phyloP scores from a whole-genome alignment of 768 basidiomycete genomes.

The Leucocoprinus birnbaumii region DNA sequence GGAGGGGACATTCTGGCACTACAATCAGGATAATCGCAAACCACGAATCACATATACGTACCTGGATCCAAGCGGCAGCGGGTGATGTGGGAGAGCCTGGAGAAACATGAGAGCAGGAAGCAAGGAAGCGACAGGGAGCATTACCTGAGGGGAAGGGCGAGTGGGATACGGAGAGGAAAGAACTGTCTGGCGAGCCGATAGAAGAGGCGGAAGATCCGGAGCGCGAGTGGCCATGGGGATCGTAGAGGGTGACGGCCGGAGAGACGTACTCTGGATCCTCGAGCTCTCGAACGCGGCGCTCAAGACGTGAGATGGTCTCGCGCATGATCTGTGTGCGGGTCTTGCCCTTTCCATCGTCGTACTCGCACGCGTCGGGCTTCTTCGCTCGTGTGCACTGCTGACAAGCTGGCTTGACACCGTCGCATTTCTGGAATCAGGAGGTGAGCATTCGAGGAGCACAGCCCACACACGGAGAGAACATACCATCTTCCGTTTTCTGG shows the following conservation, averaged over 20 bases:
- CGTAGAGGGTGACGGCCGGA: conserved; percentile 66
- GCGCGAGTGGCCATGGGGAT: conserved; percentile 54
- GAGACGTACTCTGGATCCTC: conserved; percentile 73
- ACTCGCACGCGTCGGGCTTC: conserved; percentile 72
- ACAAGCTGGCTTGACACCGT: conserved; percentile 73
- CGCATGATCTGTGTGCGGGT: conserved; percentile 77
- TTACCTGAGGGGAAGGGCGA: conserved; percentile 59
- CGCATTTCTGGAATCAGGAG: conserved; percentile 58
- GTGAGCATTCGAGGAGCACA: conserved; percentile 10
- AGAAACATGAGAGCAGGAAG: conserved; percentile 4
- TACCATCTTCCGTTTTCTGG: conserved; percentile 73
- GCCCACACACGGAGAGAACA: conserved; percentile 7
- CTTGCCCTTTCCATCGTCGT: conserved; percentile 84
- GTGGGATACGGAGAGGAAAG: conserved; percentile 50
- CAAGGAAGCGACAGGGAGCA: conserved; percentile 11
- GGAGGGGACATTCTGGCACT: conserved; percentile 38
- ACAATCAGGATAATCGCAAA: conserved; percentile 3
- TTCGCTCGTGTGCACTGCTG: conserved; percentile 78
- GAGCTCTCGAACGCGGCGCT: conserved; percentile 68
- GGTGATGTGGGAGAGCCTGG: conserved; percentile 49
- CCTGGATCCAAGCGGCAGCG: conserved; percentile 46
- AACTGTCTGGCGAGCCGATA: conserved; percentile 48
- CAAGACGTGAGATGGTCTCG: conserved; percentile 72
- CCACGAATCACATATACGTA: conserved; percentile 9
- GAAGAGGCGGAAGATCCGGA: conserved; percentile 59